Evolutionary conservation across 1,284 basidiomycete genomes (phyloP), one percentile per base, ranked within the genome.

Genomic region (Cryptococcus floricola): DNA sequence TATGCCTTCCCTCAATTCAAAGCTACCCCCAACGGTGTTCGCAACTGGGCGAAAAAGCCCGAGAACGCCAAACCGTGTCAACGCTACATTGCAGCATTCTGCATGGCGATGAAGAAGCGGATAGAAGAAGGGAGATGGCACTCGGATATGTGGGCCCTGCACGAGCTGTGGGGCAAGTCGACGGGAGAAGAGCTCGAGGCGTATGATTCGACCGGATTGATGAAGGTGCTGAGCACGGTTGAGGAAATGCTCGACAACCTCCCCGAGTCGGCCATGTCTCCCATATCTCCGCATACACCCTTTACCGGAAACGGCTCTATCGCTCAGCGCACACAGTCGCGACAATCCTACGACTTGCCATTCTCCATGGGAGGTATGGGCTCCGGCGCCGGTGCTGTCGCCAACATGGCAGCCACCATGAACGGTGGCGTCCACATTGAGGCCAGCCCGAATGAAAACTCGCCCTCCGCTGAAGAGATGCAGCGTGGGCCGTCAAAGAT

Each of bases 181-280:
- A 95, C 91, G 10, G 94, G 97, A 64, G 69, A 71, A 19, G 71
- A 70, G 19, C 54, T 57, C 14, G 72, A 73, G 51, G 59, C 59
- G 16, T 74, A 73, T 61, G 73, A 75, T 58, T 71, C 72, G 49
- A 71, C 67, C 7, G 94, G 93, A 12, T 82, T 98, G 62, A 94
- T 97, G 68, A 95, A 94, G 85, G 93, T 93, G 54, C 65, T 98
- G 56, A 87, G 89, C 71, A 93, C 89, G n/a, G 89, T 97, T 57
- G 88, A 89, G 49, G 84, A 86, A 63, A 85, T 98, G 59, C 85
- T 98, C 54, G 84, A 92, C 68, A 81, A 85, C 56, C 81, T 98
- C 28, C 89, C 92, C 1, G 78, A 83, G 50, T 83, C 87, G 59
- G 78, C 64, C 85, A 89, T 68, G 69, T 68, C 63, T 78, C 83